Conservation (phyloP, 108 stramenopile genomes). For the Ochromonas danica region DNA sequence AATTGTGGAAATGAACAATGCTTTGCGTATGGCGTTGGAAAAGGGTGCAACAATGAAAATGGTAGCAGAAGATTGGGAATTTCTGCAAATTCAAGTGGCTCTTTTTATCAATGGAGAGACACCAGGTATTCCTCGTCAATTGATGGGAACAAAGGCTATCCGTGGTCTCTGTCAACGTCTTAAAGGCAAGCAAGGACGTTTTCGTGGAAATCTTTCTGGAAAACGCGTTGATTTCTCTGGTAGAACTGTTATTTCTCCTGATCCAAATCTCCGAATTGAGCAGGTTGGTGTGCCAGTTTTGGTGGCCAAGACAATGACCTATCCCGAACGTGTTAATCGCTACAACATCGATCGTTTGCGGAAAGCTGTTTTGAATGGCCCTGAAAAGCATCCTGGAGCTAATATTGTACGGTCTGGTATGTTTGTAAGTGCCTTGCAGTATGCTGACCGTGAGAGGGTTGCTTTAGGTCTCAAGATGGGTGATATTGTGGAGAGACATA, state of each 20-base stretch:
- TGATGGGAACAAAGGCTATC: slow-evolving; percentile 77
- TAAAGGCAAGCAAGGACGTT: slow-evolving; percentile 70
- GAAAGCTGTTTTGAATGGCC: slow-evolving; percentile 79
- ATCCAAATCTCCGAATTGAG: slow-evolving; percentile 87
- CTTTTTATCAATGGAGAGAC: slow-evolving; percentile 94
- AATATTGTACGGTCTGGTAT: slow-evolving; percentile 70
- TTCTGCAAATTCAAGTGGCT: slow-evolving; percentile 89
- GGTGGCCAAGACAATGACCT: slow-evolving; percentile 93
- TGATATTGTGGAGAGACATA: slow-evolving; percentile 96
- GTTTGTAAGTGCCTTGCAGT: slow-evolving; percentile 72
- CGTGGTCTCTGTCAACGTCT: slow-evolving; percentile 87
- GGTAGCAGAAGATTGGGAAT: slow-evolving; percentile 95
- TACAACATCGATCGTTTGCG: slow-evolving; percentile 90
- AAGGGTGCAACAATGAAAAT: slow-evolving; percentile 81
- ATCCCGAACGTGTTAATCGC: slow-evolving; percentile 86
- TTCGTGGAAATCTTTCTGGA: slow-evolving; percentile 93
- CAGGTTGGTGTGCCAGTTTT: slow-evolving; percentile 86
- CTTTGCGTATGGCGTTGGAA: slow-evolving; percentile 75
- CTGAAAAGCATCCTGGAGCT: slow-evolving; percentile 91
- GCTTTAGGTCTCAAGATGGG: slow-evolving; percentile 78
- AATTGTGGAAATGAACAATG: slow-evolving; percentile 90
- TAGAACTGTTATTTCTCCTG: slow-evolving; percentile 95
- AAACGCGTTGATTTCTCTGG: slow-evolving; percentile 98
- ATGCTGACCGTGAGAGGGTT: slow-evolving; percentile 76
- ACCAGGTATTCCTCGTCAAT: slow-evolving; percentile 82